phyloP scores from a whole-genome alignment of 2,329 filamentous ascomycete species.

The Colletotrichum sp. region DNA sequence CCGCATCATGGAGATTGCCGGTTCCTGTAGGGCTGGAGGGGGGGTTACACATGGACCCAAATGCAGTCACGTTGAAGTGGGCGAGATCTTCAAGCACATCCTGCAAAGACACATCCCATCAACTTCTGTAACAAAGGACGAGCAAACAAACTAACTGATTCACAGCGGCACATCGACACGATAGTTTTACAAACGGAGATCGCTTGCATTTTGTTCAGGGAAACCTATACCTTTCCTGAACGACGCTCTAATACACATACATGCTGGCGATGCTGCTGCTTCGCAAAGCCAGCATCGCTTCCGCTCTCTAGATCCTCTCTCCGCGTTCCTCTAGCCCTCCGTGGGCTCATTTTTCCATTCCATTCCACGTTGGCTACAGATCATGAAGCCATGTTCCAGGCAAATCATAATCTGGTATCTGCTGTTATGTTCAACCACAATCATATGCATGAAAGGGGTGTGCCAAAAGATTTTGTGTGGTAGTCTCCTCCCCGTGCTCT shows the following conservation, averaged over 20 bases:
- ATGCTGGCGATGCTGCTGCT: conserved; percentile 8
- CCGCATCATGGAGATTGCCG: neutral
- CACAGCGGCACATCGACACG: neutral
- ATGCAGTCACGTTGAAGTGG: neutral
- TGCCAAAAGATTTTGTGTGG: conserved; percentile 14
- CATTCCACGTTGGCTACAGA: conserved; percentile 18
- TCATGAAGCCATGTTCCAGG: conserved; percentile 16
- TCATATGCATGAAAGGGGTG: conserved; percentile 19
- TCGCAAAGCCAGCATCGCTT: neutral
- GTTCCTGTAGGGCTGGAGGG: neutral
- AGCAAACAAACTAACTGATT: neutral
- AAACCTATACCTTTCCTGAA: conserved; percentile 10
- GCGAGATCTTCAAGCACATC: neutral
- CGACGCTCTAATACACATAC: conserved; percentile 18
- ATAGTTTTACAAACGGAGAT: neutral
- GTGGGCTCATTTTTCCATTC: neutral
- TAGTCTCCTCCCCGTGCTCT: conserved; percentile 10
- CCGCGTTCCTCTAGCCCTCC: neutral
- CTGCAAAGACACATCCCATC: neutral
- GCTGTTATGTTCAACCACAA: conserved; percentile 21
- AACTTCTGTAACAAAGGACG: neutral
- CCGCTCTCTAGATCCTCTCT: neutral
- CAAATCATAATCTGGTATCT: conserved; percentile 17
- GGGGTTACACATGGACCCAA: neutral
- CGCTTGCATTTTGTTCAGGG: conserved; percentile 17